These are phyloP conservation scores for Incumbomyces delicatus DNA, from an alignment of 2,329 filamentous ascomycete genomes.

Conservation along the genomic window DNA sequence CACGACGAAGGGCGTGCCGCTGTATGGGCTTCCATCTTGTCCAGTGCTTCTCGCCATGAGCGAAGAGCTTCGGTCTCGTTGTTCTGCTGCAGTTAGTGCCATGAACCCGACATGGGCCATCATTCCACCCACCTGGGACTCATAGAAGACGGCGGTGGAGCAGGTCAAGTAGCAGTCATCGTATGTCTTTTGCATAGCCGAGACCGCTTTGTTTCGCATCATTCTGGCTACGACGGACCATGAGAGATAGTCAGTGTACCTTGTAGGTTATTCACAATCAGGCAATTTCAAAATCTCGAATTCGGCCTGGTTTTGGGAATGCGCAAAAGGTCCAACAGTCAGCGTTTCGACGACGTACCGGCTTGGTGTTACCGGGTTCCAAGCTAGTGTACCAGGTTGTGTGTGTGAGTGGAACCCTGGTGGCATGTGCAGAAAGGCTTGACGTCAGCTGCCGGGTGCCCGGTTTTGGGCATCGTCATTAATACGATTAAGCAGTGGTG, in stretches of 20 bases:
- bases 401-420: too few species aligned
- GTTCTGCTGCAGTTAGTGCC: conserved; percentile 45
- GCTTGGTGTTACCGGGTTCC: too few species aligned
- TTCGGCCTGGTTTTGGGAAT: not conserved
- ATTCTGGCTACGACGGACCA: conserved; percentile 23
- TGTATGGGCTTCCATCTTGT: conserved; percentile 80
- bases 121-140: conserved; percentile 61
- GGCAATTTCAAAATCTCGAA: not conserved
- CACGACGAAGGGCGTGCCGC: conserved; percentile 64
- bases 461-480: too few species aligned
- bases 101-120: not conserved
- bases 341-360: too few species aligned
- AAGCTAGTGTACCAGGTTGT: too few species aligned
- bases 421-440: too few species aligned
- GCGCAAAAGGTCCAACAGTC: too few species aligned
- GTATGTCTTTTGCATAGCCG: conserved; percentile 89
- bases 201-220: conserved; percentile 50
- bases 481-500: too few species aligned
- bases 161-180: conserved; percentile 92
- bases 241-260: not conserved
- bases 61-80: conserved; percentile 84
- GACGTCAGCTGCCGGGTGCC: too few species aligned
- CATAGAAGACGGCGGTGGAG: conserved; percentile 93
- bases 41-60: conserved; percentile 80
- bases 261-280: not conserved